Base-by-base conservation (phyloP, 805 yeast genomes). In the Saturnispora dispora region DNA sequence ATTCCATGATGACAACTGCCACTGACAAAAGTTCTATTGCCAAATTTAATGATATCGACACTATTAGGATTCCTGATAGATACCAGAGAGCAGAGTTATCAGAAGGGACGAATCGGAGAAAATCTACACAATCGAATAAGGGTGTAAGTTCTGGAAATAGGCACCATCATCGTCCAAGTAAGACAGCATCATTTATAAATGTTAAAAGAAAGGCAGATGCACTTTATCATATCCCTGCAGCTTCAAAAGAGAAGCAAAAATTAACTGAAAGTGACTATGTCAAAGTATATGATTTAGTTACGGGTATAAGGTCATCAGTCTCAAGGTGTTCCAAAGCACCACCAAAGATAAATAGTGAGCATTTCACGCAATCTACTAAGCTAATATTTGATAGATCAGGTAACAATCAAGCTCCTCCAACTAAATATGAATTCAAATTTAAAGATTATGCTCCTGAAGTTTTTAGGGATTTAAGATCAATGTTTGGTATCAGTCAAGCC, bases 401-500 rank as follows among this genome's bases (percentile, higher is more conserved):
- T 2, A 87, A 85, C 59, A 95, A 88, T 61, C 71, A 84, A 57
- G 88, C 96, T 0, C 98, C 98, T 0, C 88, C 96, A 0, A 85
- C 97, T 0, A 88, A 86, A 65, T 90, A 90, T 68, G 96, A 90
- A 58, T 93, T 93, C 74, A 91, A 91, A 66, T 93, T 93, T 68
- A 93, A 93, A 69, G 99, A 93, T 66, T 93, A 93, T 68, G 78
- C 89, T 20, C 99, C 99, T 0, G 88, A 84, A 66, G 97, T 93
- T 4, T 93, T 93, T 65, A 73, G 98, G 42, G 95, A 88, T 58
- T 70, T 93, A 51, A 73, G 99, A 50, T 71, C 78, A 5, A 62
- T 80, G 41, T 93, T 95, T 70, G 89, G 90, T 13, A 74, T 93
- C 28, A 98, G 93, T 62, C 96, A 96, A 3, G 98, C 96, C 0